These are phyloP conservation scores for Colletotrichum echinochloae DNA, from an alignment of 2,329 filamentous ascomycete species.

Conservation along the genomic window DNA sequence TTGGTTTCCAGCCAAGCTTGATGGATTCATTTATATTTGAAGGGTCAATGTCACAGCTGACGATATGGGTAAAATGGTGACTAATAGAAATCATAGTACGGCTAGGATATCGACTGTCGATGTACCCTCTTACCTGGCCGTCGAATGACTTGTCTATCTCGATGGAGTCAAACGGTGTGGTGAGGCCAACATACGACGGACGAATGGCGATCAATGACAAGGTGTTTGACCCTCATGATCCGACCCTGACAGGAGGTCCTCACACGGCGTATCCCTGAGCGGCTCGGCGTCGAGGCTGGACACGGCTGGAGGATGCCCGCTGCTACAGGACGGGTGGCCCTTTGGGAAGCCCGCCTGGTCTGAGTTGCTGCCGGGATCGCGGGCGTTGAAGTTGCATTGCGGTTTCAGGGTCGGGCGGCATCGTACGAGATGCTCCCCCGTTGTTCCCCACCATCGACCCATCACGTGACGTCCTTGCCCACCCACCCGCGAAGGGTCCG, in stretches of 20 bases:
- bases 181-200: conserved; percentile 16
- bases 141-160: neutral
- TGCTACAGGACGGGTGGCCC: neutral
- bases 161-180: neutral
- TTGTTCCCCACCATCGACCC: conserved; percentile 33
- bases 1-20: neutral
- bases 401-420: conserved; percentile 38
- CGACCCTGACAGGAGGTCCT: neutral
- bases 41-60: neutral
- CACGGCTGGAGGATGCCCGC: neutral
- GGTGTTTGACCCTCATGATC: conserved; percentile 27
- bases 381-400: conserved; percentile 31
- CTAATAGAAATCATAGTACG: neutral
- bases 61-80: neutral
- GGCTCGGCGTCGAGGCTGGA: neutral
- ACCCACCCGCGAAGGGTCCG: neutral
- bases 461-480: conserved; percentile 20
- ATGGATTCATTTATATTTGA: neutral
- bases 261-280: neutral
- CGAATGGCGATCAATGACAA: neutral
- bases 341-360: neutral
- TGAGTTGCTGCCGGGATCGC: neutral
- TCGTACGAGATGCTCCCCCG: conserved; percentile 38
- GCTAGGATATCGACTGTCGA: neutral
- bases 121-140: neutral